These are phyloP conservation scores for Macrophomina pseudophaseolina DNA, from an alignment of 2,329 filamentous ascomycete species.

Conservation along the genomic window DNA sequence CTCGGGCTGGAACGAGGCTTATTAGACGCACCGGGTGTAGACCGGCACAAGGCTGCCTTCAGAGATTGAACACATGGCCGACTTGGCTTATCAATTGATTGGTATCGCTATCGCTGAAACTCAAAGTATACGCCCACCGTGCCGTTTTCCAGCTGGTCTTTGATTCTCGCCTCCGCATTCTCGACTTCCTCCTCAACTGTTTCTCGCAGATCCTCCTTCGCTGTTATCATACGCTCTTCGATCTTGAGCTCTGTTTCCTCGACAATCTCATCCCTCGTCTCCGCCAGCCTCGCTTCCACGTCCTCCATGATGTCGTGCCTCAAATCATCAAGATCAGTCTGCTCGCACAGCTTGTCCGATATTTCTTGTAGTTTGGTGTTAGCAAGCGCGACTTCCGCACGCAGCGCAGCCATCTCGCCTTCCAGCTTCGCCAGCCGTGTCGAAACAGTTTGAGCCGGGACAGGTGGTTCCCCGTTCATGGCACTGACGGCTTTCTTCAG, in stretches of 20 bases:
- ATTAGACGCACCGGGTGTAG: too few species aligned
- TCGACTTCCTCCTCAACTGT: conserved; percentile 6
- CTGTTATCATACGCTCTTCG: not conserved
- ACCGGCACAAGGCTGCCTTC: too few species aligned
- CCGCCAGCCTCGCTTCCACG: not conserved
- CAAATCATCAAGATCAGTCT: not conserved
- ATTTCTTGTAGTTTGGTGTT: not conserved
- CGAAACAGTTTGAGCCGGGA: not conserved
- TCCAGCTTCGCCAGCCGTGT: not conserved
- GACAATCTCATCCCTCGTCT: not conserved
- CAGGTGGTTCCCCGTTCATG: not conserved
- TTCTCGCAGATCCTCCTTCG: not conserved
- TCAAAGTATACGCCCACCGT: not conserved
- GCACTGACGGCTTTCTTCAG: not conserved
- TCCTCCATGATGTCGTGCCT: not conserved
- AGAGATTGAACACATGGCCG: too few species aligned
- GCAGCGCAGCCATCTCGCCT: not conserved
- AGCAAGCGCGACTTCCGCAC: not conserved
- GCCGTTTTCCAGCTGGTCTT: not conserved
- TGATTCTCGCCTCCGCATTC: not conserved
- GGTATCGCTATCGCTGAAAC: not conserved
- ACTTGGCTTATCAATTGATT: not conserved
- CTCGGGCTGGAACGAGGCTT: not conserved
- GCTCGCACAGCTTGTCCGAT: not conserved
- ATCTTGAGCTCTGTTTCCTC: not conserved